A percentile compares a stretch with the other conserved stretches of the same genome.
phyloP scores from a whole-genome alignment of 306 rosid genomes.

The Glycine soja region DNA sequence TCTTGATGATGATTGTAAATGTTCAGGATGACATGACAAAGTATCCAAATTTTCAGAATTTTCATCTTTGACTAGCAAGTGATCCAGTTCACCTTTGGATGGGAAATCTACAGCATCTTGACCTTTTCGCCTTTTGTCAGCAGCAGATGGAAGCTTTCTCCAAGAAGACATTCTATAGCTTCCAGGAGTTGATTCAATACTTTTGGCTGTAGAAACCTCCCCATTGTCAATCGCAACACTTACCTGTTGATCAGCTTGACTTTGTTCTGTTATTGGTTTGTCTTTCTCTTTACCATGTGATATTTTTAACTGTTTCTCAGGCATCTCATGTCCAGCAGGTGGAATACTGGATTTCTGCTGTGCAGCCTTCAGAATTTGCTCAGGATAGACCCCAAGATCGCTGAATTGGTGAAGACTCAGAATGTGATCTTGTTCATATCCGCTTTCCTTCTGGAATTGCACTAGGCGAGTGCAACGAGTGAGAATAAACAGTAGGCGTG shows the following conservation, averaged over 20 bases:
- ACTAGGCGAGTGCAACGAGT: conserved; percentile 92
- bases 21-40: conserved; percentile 62
- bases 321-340: conserved; percentile 51
- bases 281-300: conserved; percentile 59
- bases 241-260: conserved; percentile 48
- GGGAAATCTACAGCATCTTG: conserved; percentile 37
- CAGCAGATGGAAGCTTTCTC: conserved; percentile 85
- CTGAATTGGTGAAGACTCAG: conserved; percentile 92
- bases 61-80: conserved; percentile 60
- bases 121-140: conserved; percentile 65
- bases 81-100: conserved; percentile 46
- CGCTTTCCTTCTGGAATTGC: conserved; percentile 94
- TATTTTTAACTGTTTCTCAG: conserved; percentile 53
- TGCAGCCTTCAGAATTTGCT: conserved; percentile 59
- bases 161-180: conserved; percentile 93
- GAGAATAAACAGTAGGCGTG: conserved; percentile 90
- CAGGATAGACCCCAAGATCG: conserved; percentile 91
- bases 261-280: conserved; percentile 41
- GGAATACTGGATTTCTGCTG: conserved; percentile 49
- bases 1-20: conserved; percentile 57
- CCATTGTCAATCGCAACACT: conserved; percentile 50
- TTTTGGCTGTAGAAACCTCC: conserved; percentile 60
- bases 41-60: conserved; percentile 55
- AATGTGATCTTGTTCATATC: conserved; percentile 83
- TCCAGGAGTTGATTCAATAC: conserved; percentile 65